Percentiles rank a stretch among this genome's conserved stretches.
These are phyloP conservation scores for Epithele typhae DNA, from an alignment of 768 basidiomycete species.

Conservation along the genomic window DNA sequence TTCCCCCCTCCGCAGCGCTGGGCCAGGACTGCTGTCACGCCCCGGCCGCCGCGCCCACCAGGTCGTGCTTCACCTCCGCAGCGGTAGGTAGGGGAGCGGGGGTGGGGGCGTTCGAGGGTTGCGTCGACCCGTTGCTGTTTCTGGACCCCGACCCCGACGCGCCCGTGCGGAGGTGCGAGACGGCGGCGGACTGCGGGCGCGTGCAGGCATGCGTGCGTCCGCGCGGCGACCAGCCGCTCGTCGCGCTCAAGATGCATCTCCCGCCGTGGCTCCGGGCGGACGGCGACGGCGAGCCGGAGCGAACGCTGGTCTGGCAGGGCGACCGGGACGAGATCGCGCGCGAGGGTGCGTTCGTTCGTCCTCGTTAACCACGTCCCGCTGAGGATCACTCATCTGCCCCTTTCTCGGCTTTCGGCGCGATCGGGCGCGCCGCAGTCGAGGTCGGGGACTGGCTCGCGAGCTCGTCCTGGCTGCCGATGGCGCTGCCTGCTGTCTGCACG, in stretches of 20 bases:
- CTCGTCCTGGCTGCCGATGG: slow-evolving; percentile 32
- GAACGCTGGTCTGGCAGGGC: slow-evolving; percentile 70
- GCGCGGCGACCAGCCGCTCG: slow-evolving; percentile 41
- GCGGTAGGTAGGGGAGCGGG: not conserved
- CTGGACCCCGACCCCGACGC: slow-evolving; percentile 25
- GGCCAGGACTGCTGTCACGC: not conserved
- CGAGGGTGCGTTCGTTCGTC: slow-evolving; percentile 41
- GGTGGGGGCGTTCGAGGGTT: slow-evolving; percentile 30
- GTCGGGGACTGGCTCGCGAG: slow-evolving; percentile 48
- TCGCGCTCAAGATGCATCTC: slow-evolving; percentile 48
- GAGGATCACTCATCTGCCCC: not conserved
- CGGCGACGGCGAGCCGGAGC: slow-evolving; percentile 8
- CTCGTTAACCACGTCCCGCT: not conserved
- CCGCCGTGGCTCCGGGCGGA: slow-evolving; percentile 6
- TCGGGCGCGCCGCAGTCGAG: slow-evolving; percentile 37
- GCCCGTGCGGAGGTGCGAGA: slow-evolving; percentile 35
- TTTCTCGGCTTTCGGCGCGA: not conserved
- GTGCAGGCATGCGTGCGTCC: slow-evolving; percentile 51
- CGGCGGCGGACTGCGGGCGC: slow-evolving; percentile 32
- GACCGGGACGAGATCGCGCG: slow-evolving; percentile 60
- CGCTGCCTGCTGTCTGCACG: slow-evolving; percentile 34
- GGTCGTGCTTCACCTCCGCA: slow-evolving; percentile 43
- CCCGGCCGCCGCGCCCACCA: slow-evolving; percentile 1
- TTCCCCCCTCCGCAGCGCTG: too few species aligned
- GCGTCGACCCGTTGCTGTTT: slow-evolving; percentile 53